Base-by-base conservation (phyloP, 768 basidiomycete species). In the Coprinopsis cinerea region DNA sequence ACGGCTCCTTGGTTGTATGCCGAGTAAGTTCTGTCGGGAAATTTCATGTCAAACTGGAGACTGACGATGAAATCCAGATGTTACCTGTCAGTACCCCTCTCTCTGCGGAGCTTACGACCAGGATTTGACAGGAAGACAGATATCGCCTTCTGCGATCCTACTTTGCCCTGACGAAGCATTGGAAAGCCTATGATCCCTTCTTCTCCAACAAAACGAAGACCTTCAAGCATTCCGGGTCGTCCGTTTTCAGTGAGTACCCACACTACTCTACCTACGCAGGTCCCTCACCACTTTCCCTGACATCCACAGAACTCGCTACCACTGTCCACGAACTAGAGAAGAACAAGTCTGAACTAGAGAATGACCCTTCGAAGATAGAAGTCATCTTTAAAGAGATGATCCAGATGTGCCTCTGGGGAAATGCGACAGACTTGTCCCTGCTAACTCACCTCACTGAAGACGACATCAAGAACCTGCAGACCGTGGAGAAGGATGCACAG, bases 1-100 rank as follows among this genome's bases (percentile, higher is more conserved):
- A 87, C 80, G 6, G 82, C 89, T 4, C 91, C 93, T 1, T 99
- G 95, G 95, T 75, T 99, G n/a, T 97, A 76, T 63, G 92, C 92
- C 49, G 95, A 97, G 85, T 96, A 70, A 56, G 86, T 67, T 44
- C 60, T 53, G 20, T 25, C 24, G 27, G 2, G 20, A 20, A 13
- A 22, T n/a, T 10, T n/a, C 36, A 22, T 28, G 25, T 13, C 11
- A n/a, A 18, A 17, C 22, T 34, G 17, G 20, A 41, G 22, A 34
- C 36, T 48, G 1, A 14, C n/a, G n/a, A 10, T 42, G 18, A 7
- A 34, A 43, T 49, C 1, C 53, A 88, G 86, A 64, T 89, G 87
- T 53, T 89, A 89, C 58, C 60, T 89, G 87, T 88, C 48, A 58
- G 80, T 67, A 14, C 1, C 24, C 18, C 20, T 50, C 37, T 17